These are phyloP conservation scores for Malus orientalis DNA, from an alignment of 306 rosid species.

Conservation along the genomic window DNA sequence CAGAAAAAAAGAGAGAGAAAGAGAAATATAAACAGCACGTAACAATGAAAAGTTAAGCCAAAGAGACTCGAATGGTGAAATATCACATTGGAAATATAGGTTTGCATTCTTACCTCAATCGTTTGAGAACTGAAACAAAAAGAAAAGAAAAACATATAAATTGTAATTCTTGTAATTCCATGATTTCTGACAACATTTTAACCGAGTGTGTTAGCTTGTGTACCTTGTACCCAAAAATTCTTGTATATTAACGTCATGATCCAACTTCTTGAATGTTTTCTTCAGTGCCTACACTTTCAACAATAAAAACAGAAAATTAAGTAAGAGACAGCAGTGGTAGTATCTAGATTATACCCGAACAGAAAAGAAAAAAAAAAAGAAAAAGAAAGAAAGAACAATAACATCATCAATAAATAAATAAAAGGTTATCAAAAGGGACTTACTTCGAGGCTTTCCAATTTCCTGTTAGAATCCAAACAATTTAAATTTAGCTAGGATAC, in stretches of 20 bases:
- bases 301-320: slow-evolving; percentile 16
- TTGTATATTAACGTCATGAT: slow-evolving; percentile 71
- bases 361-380: not conserved
- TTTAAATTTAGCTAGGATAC: slow-evolving; percentile 13
- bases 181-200: not conserved
- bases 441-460: slow-evolving; percentile 81
- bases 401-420: not conserved
- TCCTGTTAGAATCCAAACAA: slow-evolving; percentile 48
- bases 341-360: not conserved
- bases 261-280: slow-evolving; percentile 78
- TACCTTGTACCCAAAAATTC: slow-evolving; percentile 69
- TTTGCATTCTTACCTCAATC: slow-evolving; percentile 43
- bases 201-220: not conserved
- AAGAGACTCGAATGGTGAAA: not conserved
- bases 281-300: slow-evolving; percentile 58
- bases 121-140: slow-evolving; percentile 64
- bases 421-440: slow-evolving; percentile 25
- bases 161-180: not conserved
- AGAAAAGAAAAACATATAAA: slow-evolving; percentile 3
- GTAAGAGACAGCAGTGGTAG: not conserved
- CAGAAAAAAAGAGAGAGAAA: not conserved
- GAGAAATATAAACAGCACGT: not conserved
- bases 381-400: not conserved
- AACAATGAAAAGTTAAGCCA: not conserved
- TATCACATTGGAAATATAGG: not conserved